These are phyloP conservation scores for Malassezia vespertilionis DNA, from an alignment of 1,284 basidiomycete species.

Conservation along the genomic window DNA sequence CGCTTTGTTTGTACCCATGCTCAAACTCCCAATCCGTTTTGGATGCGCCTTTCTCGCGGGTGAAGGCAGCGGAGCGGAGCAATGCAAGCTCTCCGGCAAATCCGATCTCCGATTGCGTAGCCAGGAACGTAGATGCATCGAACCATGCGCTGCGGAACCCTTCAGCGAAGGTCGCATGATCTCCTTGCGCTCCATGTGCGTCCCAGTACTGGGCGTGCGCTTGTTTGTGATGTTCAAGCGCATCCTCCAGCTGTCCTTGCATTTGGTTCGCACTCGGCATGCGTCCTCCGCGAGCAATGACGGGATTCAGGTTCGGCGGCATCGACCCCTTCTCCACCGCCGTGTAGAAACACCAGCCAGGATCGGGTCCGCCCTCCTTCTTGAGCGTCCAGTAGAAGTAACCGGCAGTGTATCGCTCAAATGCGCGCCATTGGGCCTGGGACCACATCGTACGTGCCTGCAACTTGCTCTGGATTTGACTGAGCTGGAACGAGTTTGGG, in stretches of 20 bases:
- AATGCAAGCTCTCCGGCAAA: constrained; percentile 57
- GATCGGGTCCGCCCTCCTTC: constrained; percentile 61
- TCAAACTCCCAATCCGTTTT: constrained; percentile 49
- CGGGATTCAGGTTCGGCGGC: constrained; percentile 46
- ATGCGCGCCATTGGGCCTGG: constrained; percentile 60
- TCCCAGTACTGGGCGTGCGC: constrained; percentile 51
- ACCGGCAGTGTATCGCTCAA: constrained; percentile 60
- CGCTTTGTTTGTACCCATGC: constrained; percentile 55
- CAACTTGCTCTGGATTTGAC: constrained; percentile 17
- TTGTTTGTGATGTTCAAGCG: constrained; percentile 17
- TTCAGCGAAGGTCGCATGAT: constrained; percentile 59
- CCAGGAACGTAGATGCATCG: constrained; percentile 57
- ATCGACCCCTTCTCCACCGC: constrained; percentile 59
- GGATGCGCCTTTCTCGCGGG: constrained; percentile 47
- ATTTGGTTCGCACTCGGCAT: background rate
- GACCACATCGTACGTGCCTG: constrained; percentile 51
- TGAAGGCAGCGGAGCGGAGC: constrained; percentile 52
- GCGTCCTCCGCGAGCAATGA: background rate
- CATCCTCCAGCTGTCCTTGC: background rate
- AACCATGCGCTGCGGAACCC: constrained; percentile 64
- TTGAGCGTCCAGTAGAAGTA: constrained; percentile 84
- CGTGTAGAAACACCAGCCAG: constrained; percentile 66
- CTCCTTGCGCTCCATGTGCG: constrained; percentile 51
- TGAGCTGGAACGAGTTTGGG: constrained; percentile 53
- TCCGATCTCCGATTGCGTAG: constrained; percentile 53